Conservation (phyloP, 73 alveolate species). For the Paramecium tetraurelia region DNA sequence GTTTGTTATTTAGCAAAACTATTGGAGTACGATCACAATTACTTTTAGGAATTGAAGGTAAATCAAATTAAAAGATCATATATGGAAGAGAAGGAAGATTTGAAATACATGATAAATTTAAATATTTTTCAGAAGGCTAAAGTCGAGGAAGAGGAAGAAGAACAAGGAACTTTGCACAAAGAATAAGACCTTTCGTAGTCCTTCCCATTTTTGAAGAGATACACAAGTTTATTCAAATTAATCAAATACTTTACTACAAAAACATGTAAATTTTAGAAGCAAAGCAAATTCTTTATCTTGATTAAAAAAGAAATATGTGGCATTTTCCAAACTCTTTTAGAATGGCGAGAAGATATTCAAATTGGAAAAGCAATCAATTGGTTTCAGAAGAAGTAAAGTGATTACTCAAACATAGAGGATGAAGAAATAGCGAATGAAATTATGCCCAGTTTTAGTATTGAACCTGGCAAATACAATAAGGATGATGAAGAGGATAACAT, state of each 20-base stretch:
- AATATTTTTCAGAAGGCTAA: background rate
- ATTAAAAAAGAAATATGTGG: slow-evolving; percentile 24
- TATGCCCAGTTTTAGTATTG: background rate
- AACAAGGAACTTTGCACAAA: background rate
- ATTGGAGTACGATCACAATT: slow-evolving; percentile 58
- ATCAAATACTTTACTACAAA: background rate
- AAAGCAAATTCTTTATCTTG: background rate
- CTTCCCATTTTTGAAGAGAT: background rate
- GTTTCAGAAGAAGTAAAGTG: background rate
- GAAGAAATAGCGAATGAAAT: background rate
- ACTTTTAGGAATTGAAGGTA: slow-evolving; percentile 13
- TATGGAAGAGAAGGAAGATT: background rate
- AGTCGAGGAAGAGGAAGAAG: slow-evolving; percentile 38
- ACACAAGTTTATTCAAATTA: background rate
- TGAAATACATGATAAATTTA: background rate
- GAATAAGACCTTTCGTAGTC: background rate
- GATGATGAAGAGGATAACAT: background rate
- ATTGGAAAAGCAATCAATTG: background rate
- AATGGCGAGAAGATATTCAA: slow-evolving; percentile 30
- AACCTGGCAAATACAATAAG: slow-evolving; percentile 3
- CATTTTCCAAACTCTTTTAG: background rate
- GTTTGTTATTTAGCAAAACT: slow-evolving; percentile 39
- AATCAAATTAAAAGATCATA: background rate
- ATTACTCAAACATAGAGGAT: background rate
- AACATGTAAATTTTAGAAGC: background rate